Conservation (phyloP, 2,329 filamentous ascomycete species). For the Ilyonectria sp. region DNA sequence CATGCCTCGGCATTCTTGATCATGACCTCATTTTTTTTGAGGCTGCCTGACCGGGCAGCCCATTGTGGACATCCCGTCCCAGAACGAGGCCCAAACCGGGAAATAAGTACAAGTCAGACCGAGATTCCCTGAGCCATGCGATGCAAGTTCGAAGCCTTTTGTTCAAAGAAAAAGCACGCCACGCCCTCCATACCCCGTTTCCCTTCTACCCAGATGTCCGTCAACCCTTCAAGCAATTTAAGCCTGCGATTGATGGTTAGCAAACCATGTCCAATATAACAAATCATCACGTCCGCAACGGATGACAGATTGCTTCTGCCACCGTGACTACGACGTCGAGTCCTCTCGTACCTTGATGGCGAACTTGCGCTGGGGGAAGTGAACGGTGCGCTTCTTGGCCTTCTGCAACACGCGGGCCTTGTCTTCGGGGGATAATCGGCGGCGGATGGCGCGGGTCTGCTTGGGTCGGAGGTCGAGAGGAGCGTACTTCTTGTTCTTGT, state of each 20-base stretch:
- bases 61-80: slow-evolving; percentile 53
- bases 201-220: slow-evolving; percentile 53
- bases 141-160: slow-evolving; percentile 56
- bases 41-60: slow-evolving; percentile 52
- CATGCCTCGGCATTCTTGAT: slow-evolving; percentile 46
- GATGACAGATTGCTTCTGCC: neutral
- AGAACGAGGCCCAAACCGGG: slow-evolving; percentile 56
- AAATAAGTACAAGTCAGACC: slow-evolving; percentile 58
- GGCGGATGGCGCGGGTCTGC: slow-evolving; percentile 98
- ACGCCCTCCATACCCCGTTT: slow-evolving; percentile 55
- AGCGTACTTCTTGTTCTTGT: slow-evolving; percentile 99
- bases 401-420: slow-evolving; percentile 88
- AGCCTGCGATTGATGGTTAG: slow-evolving; percentile 47
- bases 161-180: slow-evolving; percentile 56
- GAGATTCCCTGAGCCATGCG: slow-evolving; percentile 57
- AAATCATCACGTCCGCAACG: neutral
- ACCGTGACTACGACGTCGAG: neutral
- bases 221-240: slow-evolving; percentile 48
- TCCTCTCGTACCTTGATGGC: slow-evolving; percentile 87
- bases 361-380: slow-evolving; percentile 99
- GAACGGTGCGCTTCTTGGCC: slow-evolving; percentile 94
- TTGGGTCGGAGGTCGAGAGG: slow-evolving; percentile 98
- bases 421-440: slow-evolving; percentile 94
- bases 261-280: slow-evolving; percentile 5
- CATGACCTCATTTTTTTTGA: slow-evolving; percentile 58